Conservation (phyloP, 139 green algal genomes). For the Chlorella sp. region DNA sequence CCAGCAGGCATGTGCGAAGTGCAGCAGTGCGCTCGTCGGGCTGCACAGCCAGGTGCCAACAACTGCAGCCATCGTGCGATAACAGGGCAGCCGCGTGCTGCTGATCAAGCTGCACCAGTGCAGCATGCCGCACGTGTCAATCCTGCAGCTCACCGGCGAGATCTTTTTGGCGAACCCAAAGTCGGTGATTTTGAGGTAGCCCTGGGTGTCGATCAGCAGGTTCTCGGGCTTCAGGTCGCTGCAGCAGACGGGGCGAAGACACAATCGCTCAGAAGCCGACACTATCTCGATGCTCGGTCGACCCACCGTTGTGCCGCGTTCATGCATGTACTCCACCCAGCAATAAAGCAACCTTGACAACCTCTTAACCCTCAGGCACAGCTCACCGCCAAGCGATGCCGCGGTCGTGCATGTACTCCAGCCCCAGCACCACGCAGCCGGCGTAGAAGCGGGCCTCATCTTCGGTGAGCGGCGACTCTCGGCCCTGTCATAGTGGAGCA, state of each 20-base stretch:
- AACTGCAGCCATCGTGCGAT: too few species aligned
- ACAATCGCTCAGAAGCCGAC: too few species aligned
- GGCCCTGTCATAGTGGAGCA: too few species aligned
- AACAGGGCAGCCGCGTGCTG: too few species aligned
- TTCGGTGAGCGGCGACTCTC: conserved; percentile 74
- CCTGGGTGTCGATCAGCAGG: conserved; percentile 67
- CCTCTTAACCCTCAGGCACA: too few species aligned
- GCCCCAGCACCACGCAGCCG: conserved; percentile 80
- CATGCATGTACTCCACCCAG: conserved; percentile 89
- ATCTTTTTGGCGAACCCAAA: conserved; percentile 95
- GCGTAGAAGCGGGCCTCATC: conserved; percentile 88
- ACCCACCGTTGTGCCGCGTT: conserved; percentile 72
- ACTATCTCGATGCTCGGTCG: too few species aligned
- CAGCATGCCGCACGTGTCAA: too few species aligned
- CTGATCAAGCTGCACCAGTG: too few species aligned
- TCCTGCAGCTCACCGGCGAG: conserved; percentile 32
- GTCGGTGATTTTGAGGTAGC: conserved; percentile 87
- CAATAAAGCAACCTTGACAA: conserved; percentile 73
- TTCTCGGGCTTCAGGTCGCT: conserved; percentile 86
- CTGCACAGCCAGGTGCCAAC: too few species aligned
- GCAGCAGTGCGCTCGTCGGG: too few species aligned
- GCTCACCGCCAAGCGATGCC: conserved; percentile 74
- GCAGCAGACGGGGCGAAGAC: not conserved
- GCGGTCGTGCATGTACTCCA: conserved; percentile 89
- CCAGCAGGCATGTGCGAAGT: too few species aligned